These are phyloP conservation scores for Lenzites betulinus DNA, from an alignment of 768 basidiomycete species.

Conservation along the genomic window DNA sequence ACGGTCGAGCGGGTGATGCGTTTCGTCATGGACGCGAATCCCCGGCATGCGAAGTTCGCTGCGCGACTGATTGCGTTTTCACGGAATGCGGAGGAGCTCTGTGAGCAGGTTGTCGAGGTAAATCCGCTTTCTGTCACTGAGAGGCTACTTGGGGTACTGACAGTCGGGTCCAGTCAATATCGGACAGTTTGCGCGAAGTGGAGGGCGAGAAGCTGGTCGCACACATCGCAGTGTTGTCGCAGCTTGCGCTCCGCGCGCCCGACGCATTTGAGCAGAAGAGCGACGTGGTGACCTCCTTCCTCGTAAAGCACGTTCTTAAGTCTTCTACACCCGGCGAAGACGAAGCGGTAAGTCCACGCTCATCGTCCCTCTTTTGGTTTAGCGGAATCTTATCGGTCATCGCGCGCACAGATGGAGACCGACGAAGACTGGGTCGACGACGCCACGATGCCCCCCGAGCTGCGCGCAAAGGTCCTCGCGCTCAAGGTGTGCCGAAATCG, in stretches of 20 bases:
- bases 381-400: background rate
- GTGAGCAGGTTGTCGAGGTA: constrained; percentile 67
- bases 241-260: constrained; percentile 69
- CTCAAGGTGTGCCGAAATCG: constrained; percentile 85
- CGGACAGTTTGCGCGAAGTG: constrained; percentile 49
- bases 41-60: constrained; percentile 82
- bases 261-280: constrained; percentile 79
- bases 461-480: constrained; percentile 71
- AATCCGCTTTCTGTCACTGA: constrained; percentile 11
- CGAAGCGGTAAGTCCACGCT: background rate
- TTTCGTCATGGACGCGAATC: constrained; percentile 59
- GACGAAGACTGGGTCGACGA: constrained; percentile 82
- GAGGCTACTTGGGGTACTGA: background rate
- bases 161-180: constrained; percentile 51
- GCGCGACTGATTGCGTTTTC: constrained; percentile 68
- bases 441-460: constrained; percentile 52
- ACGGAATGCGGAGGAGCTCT: constrained; percentile 52
- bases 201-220: constrained; percentile 58
- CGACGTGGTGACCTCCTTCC: constrained; percentile 68
- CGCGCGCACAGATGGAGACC: constrained; percentile 46
- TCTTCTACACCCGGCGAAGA: constrained; percentile 39
- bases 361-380: too few species aligned
- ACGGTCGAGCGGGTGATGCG: constrained; percentile 64
- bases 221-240: constrained; percentile 69
- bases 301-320: constrained; percentile 74